Evolutionary conservation across 768 basidiomycete genomes (phyloP).

Genomic region (Solioccasus polychromus): DNA sequence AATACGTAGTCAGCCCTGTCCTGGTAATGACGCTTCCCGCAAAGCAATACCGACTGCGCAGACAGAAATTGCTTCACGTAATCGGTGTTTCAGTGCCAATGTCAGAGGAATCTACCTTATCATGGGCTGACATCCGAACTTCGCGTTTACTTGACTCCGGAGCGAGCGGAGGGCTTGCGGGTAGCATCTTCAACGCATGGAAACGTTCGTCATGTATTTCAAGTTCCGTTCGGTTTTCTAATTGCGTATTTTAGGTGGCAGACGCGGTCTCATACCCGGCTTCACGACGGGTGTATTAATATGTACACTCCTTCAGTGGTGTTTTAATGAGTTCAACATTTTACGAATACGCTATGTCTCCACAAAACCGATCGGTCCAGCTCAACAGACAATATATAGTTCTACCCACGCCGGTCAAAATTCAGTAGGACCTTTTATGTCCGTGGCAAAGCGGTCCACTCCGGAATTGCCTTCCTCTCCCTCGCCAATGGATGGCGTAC

Average conservation of each 20-base stretch:
- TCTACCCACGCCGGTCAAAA: not conserved
- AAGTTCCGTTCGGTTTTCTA: not conserved
- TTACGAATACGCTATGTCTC: slow-evolving; percentile 58
- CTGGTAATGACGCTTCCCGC: slow-evolving; percentile 45
- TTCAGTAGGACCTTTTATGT: not conserved
- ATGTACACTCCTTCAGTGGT: slow-evolving; percentile 63
- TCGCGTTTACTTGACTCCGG: slow-evolving; percentile 66
- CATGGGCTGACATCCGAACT: slow-evolving; percentile 54
- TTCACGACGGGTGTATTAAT: slow-evolving; percentile 55
- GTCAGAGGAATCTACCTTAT: slow-evolving; percentile 19
- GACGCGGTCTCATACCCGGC: slow-evolving; percentile 54
- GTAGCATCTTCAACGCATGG: slow-evolving; percentile 55
- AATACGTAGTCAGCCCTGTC: slow-evolving; percentile 69
- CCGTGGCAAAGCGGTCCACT: slow-evolving; percentile 16
- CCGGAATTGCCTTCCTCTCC: not conserved
- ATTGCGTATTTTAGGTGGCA: slow-evolving; percentile 49
- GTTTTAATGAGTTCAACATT: slow-evolving; percentile 66
- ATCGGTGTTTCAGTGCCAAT: slow-evolving; percentile 18
- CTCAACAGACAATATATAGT: not conserved
- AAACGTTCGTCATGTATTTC: slow-evolving; percentile 42
- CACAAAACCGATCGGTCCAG: slow-evolving; percentile 13
- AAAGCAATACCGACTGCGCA: slow-evolving; percentile 45
- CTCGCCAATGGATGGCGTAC: slow-evolving; percentile 38
- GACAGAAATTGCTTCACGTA: slow-evolving; percentile 30
- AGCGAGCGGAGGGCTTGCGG: slow-evolving; percentile 69